These are phyloP conservation scores for Psilocybe cyanescens DNA, from an alignment of 768 basidiomycete species.

Conservation along the genomic window DNA sequence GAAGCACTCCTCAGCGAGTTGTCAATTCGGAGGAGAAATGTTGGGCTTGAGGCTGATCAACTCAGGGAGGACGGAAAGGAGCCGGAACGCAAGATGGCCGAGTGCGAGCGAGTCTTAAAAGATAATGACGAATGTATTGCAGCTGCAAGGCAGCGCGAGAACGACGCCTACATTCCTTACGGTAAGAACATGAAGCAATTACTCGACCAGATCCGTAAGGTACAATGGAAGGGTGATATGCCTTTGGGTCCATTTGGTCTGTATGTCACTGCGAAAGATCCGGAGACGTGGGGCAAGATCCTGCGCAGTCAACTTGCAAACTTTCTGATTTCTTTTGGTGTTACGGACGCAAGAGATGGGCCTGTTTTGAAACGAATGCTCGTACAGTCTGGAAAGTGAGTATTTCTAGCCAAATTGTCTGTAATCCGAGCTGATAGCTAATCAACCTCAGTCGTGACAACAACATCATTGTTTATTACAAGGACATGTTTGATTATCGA, in stretches of 20 bases:
- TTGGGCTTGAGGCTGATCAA: slow-evolving; percentile 30
- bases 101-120: slow-evolving; percentile 44
- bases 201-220: slow-evolving; percentile 51
- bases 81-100: slow-evolving; percentile 33
- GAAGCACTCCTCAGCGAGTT: slow-evolving; percentile 37
- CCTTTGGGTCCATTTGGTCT: slow-evolving; percentile 84
- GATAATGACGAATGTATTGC: slow-evolving; percentile 54
- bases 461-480: slow-evolving; percentile 65
- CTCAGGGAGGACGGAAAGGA: slow-evolving; percentile 38
- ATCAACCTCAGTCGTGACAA: slow-evolving; percentile 40
- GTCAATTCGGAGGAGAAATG: slow-evolving; percentile 34
- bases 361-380: slow-evolving; percentile 57
- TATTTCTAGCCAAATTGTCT: slow-evolving; percentile 21
- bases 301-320: slow-evolving; percentile 63
- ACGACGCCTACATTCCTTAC: slow-evolving; percentile 63
- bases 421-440: neutral
- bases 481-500: slow-evolving; percentile 82
- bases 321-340: slow-evolving; percentile 70
- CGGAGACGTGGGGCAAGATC: slow-evolving; percentile 63
- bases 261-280: slow-evolving; percentile 75
- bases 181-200: slow-evolving; percentile 65
- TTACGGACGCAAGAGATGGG: slow-evolving; percentile 73
- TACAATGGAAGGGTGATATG: slow-evolving; percentile 63
- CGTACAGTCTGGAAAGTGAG: slow-evolving; percentile 66
- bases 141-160: slow-evolving; percentile 51